Percentiles rank a stretch among this genome's conserved stretches.
Evolutionary conservation across 176 grass and related monocot genomes (phyloP).

Genomic region (Triticum aestivum): DNA sequence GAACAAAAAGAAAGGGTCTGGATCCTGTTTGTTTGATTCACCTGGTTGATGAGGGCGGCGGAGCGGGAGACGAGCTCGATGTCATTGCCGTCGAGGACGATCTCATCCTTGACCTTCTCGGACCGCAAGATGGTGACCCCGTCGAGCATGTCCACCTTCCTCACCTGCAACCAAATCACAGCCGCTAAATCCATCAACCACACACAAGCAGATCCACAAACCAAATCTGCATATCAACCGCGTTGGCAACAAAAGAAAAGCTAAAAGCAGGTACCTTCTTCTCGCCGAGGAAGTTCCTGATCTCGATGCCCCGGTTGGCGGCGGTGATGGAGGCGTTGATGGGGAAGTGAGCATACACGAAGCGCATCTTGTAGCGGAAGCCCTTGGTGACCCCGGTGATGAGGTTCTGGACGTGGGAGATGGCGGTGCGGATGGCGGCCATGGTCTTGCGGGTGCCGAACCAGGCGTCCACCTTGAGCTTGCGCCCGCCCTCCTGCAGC

Average conservation of each 20-base stretch:
- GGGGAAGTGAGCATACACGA: conserved; percentile 91
- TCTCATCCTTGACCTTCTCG: conserved; percentile 95
- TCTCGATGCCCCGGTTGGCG: conserved; percentile 67
- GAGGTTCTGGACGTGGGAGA: conserved; percentile 94
- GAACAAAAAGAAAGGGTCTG: neutral
- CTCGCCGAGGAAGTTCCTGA: conserved; percentile 92
- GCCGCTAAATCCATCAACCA: neutral
- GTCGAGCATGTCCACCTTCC: conserved; percentile 90
- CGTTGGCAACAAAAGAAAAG: too few relatives aligned
- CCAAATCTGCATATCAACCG: too few relatives aligned
- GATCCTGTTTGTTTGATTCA: neutral
- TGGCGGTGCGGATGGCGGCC: conserved; percentile 88
- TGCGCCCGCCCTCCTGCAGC: conserved; percentile 64
- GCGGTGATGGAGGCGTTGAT: conserved; percentile 91
- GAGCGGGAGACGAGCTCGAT: conserved; percentile 86
- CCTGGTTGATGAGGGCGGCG: conserved; percentile 89
- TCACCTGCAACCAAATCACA: conserved; percentile 37
- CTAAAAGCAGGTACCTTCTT: conserved; percentile 48
- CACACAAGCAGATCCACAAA: too few relatives aligned
- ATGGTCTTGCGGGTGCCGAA: conserved; percentile 88
- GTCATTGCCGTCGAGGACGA: conserved; percentile 87
- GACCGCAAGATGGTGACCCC: conserved; percentile 73
- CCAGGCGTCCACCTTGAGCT: conserved; percentile 95
- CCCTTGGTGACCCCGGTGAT: conserved; percentile 88
- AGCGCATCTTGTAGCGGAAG: conserved; percentile 85